Conservation (phyloP, 164 flowering plant species). For the Annona squamosa region DNA sequence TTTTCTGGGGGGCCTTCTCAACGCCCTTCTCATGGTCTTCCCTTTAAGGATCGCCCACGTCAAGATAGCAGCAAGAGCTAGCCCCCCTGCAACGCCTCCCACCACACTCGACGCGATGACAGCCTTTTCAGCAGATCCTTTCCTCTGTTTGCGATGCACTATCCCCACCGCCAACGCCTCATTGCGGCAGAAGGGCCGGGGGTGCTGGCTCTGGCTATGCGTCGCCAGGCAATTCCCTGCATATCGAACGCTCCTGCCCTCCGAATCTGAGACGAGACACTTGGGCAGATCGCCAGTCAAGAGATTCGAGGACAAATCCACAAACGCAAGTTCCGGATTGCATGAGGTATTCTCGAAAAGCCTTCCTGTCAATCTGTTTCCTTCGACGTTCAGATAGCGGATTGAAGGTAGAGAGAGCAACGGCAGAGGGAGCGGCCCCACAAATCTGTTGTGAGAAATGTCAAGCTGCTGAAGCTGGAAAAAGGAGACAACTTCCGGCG, state of each 20-base stretch:
- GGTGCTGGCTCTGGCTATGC: conserved; percentile 47
- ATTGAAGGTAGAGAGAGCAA: conserved; percentile 71
- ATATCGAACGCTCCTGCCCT: conserved; percentile 35
- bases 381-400: conserved; percentile 49
- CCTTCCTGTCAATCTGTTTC: conserved; percentile 75
- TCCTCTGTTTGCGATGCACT: conserved; percentile 33
- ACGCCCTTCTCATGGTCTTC: conserved; percentile 20
- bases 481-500: conserved; percentile 49
- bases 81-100: conserved; percentile 45
- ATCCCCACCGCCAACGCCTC: conserved; percentile 94
- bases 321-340: conserved; percentile 43
- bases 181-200: conserved; percentile 59
- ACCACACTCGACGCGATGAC: conserved; percentile 36
- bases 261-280: conserved; percentile 43
- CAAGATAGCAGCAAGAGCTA: conserved; percentile 31
- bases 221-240: conserved; percentile 56
- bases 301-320: conserved; percentile 77
- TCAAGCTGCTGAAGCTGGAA: conserved; percentile 67
- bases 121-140: conserved; percentile 31
- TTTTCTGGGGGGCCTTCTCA: conserved; percentile 32
- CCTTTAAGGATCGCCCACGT: conserved; percentile 34
- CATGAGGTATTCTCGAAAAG: conserved; percentile 59
- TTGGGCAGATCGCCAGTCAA: conserved; percentile 70
- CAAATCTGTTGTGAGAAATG: conserved; percentile 66
- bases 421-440: conserved; percentile 65